Percentiles rank a stretch among this genome's conserved stretches.
phyloP scores from a whole-genome alignment of 257 asterid species.

The Gardenia jasminoides region DNA sequence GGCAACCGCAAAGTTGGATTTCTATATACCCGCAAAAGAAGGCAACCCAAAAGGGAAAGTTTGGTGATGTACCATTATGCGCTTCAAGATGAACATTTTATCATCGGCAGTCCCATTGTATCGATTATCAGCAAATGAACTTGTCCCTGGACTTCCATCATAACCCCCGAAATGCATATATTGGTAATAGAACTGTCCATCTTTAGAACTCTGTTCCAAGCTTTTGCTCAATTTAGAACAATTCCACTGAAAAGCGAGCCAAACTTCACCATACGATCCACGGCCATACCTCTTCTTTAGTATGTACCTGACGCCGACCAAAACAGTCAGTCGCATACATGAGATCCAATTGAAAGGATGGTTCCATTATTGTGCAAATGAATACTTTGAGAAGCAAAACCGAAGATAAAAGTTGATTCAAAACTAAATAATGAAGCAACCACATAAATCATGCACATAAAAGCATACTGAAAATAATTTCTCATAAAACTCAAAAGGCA shows the following conservation, averaged over 20 bases:
- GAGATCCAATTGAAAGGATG: background rate
- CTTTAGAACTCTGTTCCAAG: slow-evolving; percentile 33
- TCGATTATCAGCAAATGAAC: slow-evolving; percentile 41
- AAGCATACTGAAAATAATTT: background rate
- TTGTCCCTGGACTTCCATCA: slow-evolving; percentile 36
- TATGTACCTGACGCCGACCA: slow-evolving; percentile 55
- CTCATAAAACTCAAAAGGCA: background rate
- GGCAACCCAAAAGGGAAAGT: slow-evolving; percentile 1
- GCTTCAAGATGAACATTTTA: slow-evolving; percentile 81
- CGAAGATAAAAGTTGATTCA: background rate
- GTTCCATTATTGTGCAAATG: background rate
- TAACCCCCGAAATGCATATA: slow-evolving; percentile 32
- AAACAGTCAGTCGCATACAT: background rate
- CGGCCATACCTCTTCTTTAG: slow-evolving; percentile 91
- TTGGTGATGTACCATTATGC: slow-evolving; percentile 72
- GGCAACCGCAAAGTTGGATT: background rate
- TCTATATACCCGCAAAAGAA: background rate
- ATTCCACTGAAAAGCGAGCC: slow-evolving; percentile 97
- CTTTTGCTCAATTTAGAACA: slow-evolving; percentile 61
- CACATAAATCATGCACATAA: background rate
- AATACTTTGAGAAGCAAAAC: background rate
- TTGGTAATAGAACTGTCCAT: slow-evolving; percentile 27
- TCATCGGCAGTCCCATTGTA: slow-evolving; percentile 42
- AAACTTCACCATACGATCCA: slow-evolving; percentile 98
- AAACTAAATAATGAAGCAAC: slow-evolving; percentile 4